A percentile compares a stretch with the other conserved stretches of the same genome.
phyloP scores from a whole-genome alignment of 2,329 filamentous ascomycete species.

The Emydomyces testavorans region DNA sequence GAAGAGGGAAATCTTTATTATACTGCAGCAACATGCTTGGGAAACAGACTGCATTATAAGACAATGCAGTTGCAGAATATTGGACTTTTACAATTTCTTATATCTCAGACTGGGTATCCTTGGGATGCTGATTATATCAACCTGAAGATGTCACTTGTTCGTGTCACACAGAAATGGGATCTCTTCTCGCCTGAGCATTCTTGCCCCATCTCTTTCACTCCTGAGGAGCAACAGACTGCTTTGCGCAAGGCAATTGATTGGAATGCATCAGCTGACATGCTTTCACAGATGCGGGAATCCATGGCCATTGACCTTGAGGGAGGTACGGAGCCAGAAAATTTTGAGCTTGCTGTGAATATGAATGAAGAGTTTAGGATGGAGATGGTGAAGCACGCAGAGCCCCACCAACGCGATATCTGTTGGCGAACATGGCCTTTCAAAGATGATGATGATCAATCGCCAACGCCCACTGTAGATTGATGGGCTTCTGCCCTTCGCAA shows the following conservation, averaged over 20 bases:
- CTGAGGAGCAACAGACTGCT: constrained; percentile 6
- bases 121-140: constrained; percentile 16
- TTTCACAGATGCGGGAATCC: constrained; percentile 1
- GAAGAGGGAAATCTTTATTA: constrained; percentile 15
- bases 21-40: constrained; percentile 10
- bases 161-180: constrained; percentile 5
- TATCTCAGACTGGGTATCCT: constrained; percentile 11
- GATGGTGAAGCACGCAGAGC: constrained; percentile 11
- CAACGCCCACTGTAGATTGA: background rate
- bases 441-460: constrained; percentile 9
- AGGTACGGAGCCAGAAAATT: constrained; percentile 13
- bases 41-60: constrained; percentile 7
- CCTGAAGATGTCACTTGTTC: constrained; percentile 10
- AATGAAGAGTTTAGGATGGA: constrained; percentile 8
- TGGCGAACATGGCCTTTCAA: constrained; percentile 14
- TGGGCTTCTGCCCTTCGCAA: no score
- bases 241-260: constrained; percentile 12
- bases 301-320: constrained; percentile 13
- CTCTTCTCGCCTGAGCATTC: constrained; percentile 9
- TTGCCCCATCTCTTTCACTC: constrained; percentile 11
- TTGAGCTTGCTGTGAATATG: constrained; percentile 6
- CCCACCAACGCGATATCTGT: constrained; percentile 1
- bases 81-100: constrained; percentile 12
- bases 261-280: constrained; percentile 13
- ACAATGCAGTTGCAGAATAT: constrained; percentile 3